Evolutionary conservation across 257 asterid species (phyloP).

Genomic region (Haberlea rhodopensis): DNA sequence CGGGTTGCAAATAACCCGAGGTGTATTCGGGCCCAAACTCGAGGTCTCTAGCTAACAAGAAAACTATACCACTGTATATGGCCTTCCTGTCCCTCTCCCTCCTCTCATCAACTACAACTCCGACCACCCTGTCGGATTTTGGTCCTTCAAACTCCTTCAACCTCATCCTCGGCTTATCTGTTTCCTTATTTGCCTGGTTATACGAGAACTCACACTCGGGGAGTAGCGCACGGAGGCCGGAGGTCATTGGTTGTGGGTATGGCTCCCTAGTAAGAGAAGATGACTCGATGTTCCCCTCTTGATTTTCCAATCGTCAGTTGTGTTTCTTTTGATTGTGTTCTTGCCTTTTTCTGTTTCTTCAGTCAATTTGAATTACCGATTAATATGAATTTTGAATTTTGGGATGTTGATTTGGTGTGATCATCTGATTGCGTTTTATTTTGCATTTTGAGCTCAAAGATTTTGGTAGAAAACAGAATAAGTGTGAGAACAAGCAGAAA

Average conservation of each 20-base stretch:
- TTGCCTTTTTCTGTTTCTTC: not conserved
- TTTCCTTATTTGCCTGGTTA: conserved; percentile 21
- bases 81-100: conserved; percentile 40
- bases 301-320: conserved; percentile 80
- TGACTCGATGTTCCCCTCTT: conserved; percentile 93
- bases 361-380: no score
- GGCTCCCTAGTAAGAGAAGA: conserved; percentile 96
- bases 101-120: conserved; percentile 34
- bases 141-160: conserved; percentile 30
- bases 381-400: no score
- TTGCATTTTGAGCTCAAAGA: conserved; percentile 2
- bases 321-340: not conserved
- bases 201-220: not conserved
- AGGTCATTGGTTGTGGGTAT: conserved; percentile 58
- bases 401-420: not conserved
- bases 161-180: conserved; percentile 28
- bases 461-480: not conserved
- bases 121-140: conserved; percentile 30
- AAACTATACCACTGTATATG: no score
- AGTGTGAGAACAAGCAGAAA: conserved; percentile 8
- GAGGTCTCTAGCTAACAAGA: no score
- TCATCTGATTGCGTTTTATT: not conserved
- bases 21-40: no score
- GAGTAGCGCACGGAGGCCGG: conserved; percentile 33
- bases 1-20: no score